Evolutionary conservation across 208 protist species (phyloP).

Genomic region (Crithidia expoeki): DNA sequence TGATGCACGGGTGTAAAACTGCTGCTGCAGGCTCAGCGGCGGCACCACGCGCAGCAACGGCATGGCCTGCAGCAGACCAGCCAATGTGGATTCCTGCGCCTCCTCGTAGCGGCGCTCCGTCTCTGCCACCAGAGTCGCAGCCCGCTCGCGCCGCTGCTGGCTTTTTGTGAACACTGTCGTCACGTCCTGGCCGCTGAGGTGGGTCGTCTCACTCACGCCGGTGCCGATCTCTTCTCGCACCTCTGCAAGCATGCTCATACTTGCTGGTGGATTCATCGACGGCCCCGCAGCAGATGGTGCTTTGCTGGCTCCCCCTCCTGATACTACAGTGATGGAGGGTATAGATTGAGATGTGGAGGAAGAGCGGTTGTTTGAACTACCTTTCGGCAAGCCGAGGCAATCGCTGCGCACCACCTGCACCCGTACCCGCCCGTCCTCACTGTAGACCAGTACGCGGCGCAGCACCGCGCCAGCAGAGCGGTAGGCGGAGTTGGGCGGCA

Average conservation of each 20-base stretch:
- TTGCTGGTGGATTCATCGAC: neutral
- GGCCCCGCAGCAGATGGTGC: neutral
- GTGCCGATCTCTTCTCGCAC: neutral
- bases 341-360: neutral
- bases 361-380: neutral
- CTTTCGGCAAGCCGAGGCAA: neutral
- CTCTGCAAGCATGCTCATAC: neutral
- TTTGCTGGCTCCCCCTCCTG: neutral
- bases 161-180: conserved; percentile 1
- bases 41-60: conserved; percentile 42
- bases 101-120: conserved; percentile 28
- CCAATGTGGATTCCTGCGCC: conserved; percentile 30
- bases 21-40: conserved; percentile 33
- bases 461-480: conserved; percentile 51
- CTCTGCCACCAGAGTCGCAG: conserved; percentile 16
- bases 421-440: conserved; percentile 24
- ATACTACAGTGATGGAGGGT: neutral
- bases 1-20: conserved; percentile 30
- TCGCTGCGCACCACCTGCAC: conserved; percentile 34
- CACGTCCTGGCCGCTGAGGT: neutral
- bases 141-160: conserved; percentile 24
- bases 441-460: conserved; percentile 32
- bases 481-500: conserved; percentile 49
- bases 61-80: conserved; percentile 18
- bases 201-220: neutral